Percentiles rank a stretch among this genome's conserved stretches.
Evolutionary conservation across 441 rosid genomes (phyloP).

Genomic region (Kokia cookei): DNA sequence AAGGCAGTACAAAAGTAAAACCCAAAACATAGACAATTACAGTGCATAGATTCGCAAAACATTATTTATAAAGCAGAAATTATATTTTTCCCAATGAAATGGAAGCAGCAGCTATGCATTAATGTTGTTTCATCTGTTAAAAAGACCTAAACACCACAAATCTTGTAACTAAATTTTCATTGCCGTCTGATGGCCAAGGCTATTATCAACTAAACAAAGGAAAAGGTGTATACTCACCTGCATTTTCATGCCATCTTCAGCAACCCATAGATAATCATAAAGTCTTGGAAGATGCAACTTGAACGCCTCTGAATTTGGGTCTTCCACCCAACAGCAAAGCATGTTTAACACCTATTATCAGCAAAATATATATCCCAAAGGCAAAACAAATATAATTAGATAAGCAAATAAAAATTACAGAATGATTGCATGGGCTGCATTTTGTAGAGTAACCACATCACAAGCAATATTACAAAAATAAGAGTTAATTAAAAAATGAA

Average conservation of each 20-base stretch:
- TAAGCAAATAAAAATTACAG: not conserved
- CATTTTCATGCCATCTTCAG: constrained; percentile 99
- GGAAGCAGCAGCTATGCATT: not conserved
- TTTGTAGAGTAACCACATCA: not conserved
- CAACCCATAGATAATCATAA: constrained; percentile 81
- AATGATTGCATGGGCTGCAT: not conserved
- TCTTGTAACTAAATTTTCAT: not conserved
- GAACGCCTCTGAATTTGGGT: constrained; percentile 92
- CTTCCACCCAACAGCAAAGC: constrained; percentile 99
- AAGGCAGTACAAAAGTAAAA: not conserved
- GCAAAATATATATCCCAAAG: not conserved
- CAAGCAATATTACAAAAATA: not conserved
- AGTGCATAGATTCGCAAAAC: not conserved
- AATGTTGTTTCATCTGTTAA: not conserved
- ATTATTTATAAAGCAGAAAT: not conserved
- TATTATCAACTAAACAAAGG: not conserved
- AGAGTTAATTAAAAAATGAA: not conserved
- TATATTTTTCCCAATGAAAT: not conserved
- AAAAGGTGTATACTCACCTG: constrained; percentile 41
- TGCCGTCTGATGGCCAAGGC: not conserved
- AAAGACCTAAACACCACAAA: not conserved
- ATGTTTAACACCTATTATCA: constrained; percentile 73
- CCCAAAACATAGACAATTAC: not conserved
- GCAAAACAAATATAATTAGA: constrained; percentile 5
- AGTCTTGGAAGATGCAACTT: constrained; percentile 88